Base-by-base conservation (phyloP, 345 rosid genomes). In the Physaria fendleri region DNA sequence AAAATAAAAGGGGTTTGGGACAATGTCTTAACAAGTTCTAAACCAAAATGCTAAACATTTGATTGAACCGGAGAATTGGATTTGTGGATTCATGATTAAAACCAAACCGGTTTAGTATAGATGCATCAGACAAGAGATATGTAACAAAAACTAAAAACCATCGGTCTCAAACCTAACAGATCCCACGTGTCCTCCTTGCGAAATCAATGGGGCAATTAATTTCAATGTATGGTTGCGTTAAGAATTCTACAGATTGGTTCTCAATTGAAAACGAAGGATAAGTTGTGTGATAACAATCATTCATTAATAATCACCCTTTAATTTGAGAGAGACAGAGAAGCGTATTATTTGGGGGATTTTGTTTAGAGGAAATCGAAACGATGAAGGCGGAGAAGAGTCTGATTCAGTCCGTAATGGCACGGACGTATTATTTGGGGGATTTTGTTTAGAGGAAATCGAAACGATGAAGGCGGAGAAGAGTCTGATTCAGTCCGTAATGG, bases 301-400 rank as follows among this genome's bases (percentile, higher is more conserved):
- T 65, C 32, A 33, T 29, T 39, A 5, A n/a, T n/a, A n/a, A 18
- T 25, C 47, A 20, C 21, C 22, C 37, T 23, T 6, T 33, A 12
- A 65, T 46, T 41, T 9, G 16, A 33, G 69, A 55, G 41, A 12
- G 34, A 9, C 4, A 3, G 34, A 9, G 35, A 32, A 32, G 35
- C 9, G 35, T 3, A 5, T 30, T 22, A 1, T 18, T 8, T 21
- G 6, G 40, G 1, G 38, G n/a, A 41, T 16, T 7, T 44, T 1
- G 22, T 23, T 22, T 40, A 48, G 37, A 27, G 33, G 58, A 40
- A 37, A 34, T 1, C 10, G 21, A 24, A 18, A n/a, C 12, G 62
- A 85, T 83, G 95, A 80, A 76, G 79, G 68, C 76, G 39, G 66
- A 68, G 59, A 79, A 66, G 72, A 85, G 75, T 61, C 81, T 76